Evolutionary conservation across 2,329 filamentous ascomycete genomes (phyloP).

Genomic region (Verticillium dahliae): DNA sequence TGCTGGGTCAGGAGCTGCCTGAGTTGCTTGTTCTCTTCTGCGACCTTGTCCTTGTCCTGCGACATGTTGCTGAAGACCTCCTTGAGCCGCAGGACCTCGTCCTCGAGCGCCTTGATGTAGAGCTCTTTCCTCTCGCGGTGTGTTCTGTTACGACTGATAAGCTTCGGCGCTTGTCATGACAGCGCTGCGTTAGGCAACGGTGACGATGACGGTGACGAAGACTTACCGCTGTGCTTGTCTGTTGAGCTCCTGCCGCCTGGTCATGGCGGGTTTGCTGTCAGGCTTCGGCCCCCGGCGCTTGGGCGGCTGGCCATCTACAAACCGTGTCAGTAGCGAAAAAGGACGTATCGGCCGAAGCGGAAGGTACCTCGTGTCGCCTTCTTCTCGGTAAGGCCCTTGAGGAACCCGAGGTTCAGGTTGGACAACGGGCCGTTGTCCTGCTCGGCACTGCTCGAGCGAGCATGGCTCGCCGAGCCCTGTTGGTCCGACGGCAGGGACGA

Average conservation of each 20-base stretch:
- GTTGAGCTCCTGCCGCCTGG: constrained; percentile 87
- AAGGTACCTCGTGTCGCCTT: constrained; percentile 65
- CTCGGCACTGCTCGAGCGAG: constrained; percentile 13
- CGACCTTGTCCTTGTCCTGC: constrained; percentile 68
- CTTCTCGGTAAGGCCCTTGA: constrained; percentile 66
- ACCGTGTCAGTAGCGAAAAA: background rate
- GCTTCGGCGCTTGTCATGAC: constrained; percentile 3
- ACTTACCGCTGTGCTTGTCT: constrained; percentile 86
- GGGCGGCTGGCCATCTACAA: constrained; percentile 69
- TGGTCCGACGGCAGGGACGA: constrained; percentile 40
- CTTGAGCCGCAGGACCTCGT: constrained; percentile 82
- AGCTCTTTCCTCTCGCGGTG: constrained; percentile 95
- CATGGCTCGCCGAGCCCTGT: constrained; percentile 18
- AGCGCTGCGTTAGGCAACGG: background rate
- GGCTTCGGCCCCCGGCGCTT: constrained; percentile 94
- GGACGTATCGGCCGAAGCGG: background rate
- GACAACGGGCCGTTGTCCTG: constrained; percentile 33
- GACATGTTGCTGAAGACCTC: constrained; percentile 71
- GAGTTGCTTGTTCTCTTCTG: constrained; percentile 74
- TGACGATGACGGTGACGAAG: background rate
- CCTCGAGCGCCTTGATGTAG: constrained; percentile 90
- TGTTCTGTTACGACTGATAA: constrained; percentile 52
- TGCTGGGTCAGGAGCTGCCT: constrained; percentile 49
- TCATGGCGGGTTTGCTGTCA: constrained; percentile 90
- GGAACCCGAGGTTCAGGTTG: constrained; percentile 50